A percentile compares a stretch with the other conserved stretches of the same genome.
Evolutionary conservation across 2,329 filamentous ascomycete genomes (phyloP).

Genomic region (Aspergillus pseudotamarii): DNA sequence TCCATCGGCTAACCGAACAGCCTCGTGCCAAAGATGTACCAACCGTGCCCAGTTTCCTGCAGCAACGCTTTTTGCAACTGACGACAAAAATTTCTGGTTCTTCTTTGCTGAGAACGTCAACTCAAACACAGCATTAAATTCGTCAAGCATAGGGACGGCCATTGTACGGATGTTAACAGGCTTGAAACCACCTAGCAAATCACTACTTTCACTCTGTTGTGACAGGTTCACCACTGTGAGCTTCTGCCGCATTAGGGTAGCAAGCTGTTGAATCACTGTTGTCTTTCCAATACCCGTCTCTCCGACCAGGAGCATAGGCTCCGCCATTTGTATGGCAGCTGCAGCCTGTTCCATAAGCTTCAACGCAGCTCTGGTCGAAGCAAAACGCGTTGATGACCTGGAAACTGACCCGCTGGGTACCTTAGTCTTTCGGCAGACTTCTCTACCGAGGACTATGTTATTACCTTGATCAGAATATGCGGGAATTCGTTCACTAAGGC

Average conservation of each 20-base stretch:
- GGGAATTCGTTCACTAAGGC: slow-evolving; percentile 73
- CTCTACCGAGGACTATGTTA: slow-evolving; percentile 67
- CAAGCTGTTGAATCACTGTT: slow-evolving; percentile 90
- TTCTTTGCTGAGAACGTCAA: slow-evolving; percentile 85
- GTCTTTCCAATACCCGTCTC: slow-evolving; percentile 99
- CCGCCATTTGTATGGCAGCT: slow-evolving; percentile 77
- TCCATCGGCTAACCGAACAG: slow-evolving; percentile 80
- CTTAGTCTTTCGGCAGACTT: slow-evolving; percentile 61
- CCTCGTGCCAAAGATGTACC: slow-evolving; percentile 84
- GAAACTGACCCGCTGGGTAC: slow-evolving; percentile 50
- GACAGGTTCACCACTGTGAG: slow-evolving; percentile 93
- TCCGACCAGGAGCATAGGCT: slow-evolving; percentile 92
- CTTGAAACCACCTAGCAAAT: slow-evolving; percentile 94
- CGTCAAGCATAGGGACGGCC: slow-evolving; percentile 86
- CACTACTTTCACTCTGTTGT: slow-evolving; percentile 96
- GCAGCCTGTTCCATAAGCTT: slow-evolving; percentile 86
- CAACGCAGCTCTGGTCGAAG: slow-evolving; percentile 82
- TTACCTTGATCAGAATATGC: slow-evolving; percentile 64
- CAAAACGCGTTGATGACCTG: slow-evolving; percentile 64
- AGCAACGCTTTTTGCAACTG: slow-evolving; percentile 75
- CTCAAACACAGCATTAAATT: slow-evolving; percentile 87
- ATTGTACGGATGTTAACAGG: slow-evolving; percentile 88
- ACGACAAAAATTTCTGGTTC: slow-evolving; percentile 83
- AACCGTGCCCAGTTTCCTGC: slow-evolving; percentile 87
- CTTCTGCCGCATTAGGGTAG: slow-evolving; percentile 79